A percentile compares a stretch with the other conserved stretches of the same genome.
These are phyloP conservation scores for Pyrus hybrid DNA, from an alignment of 331 rosid genomes.

Conservation along the genomic window DNA sequence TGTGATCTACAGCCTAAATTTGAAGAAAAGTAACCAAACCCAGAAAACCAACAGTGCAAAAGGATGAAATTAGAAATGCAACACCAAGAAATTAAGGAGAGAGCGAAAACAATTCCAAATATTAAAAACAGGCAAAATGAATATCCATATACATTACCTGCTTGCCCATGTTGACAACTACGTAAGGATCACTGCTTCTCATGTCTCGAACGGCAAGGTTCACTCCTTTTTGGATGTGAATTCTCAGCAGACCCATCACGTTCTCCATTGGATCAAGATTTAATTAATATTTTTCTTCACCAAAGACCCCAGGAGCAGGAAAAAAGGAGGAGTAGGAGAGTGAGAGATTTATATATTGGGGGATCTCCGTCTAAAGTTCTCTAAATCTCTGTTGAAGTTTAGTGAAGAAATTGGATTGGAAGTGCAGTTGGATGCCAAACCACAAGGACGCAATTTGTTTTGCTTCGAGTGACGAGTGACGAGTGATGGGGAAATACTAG, in stretches of 20 bases:
- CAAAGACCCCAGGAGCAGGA: not conserved
- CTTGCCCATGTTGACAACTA: conserved; percentile 28
- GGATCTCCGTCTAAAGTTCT: no score
- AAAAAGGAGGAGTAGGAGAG: not conserved
- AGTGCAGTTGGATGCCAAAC: no score
- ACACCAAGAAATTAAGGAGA: not conserved
- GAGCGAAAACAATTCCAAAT: not conserved
- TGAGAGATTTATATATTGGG: not conserved
- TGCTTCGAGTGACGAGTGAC: no score
- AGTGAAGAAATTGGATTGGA: no score
- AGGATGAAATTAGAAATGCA: not conserved
- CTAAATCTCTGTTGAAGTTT: no score
- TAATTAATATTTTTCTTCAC: not conserved
- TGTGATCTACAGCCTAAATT: not conserved
- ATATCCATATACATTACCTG: conserved; percentile 12
- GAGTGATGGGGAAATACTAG: no score
- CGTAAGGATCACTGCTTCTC: conserved; percentile 38
- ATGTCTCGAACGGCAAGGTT: conserved; percentile 39
- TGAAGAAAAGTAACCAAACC: not conserved
- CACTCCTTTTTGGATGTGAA: conserved; percentile 27
- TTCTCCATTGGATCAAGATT: conserved; percentile 16
- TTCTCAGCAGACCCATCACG: conserved; percentile 27
- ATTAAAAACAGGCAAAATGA: not conserved
- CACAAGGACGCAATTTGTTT: no score
- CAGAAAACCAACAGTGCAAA: not conserved